A percentile compares a stretch with the other conserved stretches of the same genome.
Evolutionary conservation across 768 basidiomycete genomes (phyloP).

Genomic region (Agaricus bisporus): DNA sequence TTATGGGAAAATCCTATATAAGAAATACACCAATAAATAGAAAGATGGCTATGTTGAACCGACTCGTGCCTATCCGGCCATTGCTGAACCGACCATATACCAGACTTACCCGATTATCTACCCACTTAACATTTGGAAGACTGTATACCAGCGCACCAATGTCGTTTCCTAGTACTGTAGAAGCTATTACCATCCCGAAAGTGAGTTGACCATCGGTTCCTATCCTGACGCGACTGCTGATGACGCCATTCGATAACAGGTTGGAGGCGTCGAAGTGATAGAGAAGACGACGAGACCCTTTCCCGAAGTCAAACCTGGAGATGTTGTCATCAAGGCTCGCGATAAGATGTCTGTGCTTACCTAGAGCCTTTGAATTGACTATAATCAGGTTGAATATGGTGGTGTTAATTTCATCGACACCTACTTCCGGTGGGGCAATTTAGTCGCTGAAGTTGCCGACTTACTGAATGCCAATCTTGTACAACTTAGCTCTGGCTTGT

Average conservation of each 20-base stretch:
- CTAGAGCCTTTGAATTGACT: not conserved
- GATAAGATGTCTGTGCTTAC: not conserved
- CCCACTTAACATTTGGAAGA: constrained; percentile 17
- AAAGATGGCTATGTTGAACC: not conserved
- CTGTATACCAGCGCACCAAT: constrained; percentile 22
- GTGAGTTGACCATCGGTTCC: constrained; percentile 17
- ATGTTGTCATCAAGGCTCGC: constrained; percentile 47
- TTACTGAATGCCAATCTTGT: not conserved
- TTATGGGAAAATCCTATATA: not conserved
- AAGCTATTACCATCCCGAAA: constrained; percentile 66
- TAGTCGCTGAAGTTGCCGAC: not conserved
- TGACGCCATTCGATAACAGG: constrained; percentile 22
- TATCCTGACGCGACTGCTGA: not conserved
- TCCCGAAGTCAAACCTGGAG: constrained; percentile 50
- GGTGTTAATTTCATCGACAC: constrained; percentile 89
- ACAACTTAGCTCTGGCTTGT: constrained; percentile 50
- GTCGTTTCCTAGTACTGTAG: constrained; percentile 54
- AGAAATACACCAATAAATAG: too few species aligned
- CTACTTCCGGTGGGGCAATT: constrained; percentile 56
- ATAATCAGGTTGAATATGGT: constrained; percentile 55
- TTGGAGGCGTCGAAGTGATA: constrained; percentile 74
- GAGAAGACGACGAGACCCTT: constrained; percentile 64
- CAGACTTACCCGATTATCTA: constrained; percentile 20
- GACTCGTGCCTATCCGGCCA: constrained; percentile 8
- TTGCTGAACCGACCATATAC: constrained; percentile 7